These are phyloP conservation scores for Exophiala sideris DNA, from an alignment of 2,329 filamentous ascomycete species.

Conservation along the genomic window DNA sequence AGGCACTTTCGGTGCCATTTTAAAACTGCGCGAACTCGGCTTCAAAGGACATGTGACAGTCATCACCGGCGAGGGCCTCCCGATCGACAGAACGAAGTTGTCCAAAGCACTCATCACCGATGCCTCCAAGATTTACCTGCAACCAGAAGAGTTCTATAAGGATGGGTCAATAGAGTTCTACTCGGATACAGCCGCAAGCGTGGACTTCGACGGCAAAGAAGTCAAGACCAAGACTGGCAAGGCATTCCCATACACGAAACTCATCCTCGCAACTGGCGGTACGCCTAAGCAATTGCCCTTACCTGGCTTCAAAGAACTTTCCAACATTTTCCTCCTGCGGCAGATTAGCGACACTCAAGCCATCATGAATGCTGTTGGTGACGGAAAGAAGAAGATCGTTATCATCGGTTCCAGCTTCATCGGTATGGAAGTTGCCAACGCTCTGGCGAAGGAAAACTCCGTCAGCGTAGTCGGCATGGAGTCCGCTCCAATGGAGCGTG, in stretches of 20 bases:
- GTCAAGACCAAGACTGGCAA: conserved; percentile 73
- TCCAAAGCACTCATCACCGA: conserved; percentile 91
- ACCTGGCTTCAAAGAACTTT: conserved; percentile 78
- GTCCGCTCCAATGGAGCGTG: conserved; percentile 73
- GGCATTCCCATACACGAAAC: conserved; percentile 75
- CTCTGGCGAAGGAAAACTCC: conserved; percentile 71
- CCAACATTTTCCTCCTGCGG: conserved; percentile 83
- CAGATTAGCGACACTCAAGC: conserved; percentile 71
- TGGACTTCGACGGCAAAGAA: conserved; percentile 72
- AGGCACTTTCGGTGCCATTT: conserved; percentile 75
- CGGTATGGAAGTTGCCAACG: conserved; percentile 93
- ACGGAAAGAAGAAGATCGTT: conserved; percentile 83
- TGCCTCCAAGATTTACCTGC: conserved; percentile 70
- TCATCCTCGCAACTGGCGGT: conserved; percentile 86
- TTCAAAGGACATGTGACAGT: conserved; percentile 78
- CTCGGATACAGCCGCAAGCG: conserved; percentile 61
- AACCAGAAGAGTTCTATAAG: conserved; percentile 74
- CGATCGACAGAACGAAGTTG: conserved; percentile 91
- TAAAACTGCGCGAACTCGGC: conserved; percentile 77
- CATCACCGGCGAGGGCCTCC: conserved; percentile 78
- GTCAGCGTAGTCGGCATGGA: conserved; percentile 91
- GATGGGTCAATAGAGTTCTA: conserved; percentile 56
- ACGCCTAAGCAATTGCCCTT: conserved; percentile 72
- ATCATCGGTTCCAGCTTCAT: conserved; percentile 94
- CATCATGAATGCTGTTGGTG: conserved; percentile 75